Conservation (phyloP, 2,329 filamentous ascomycete species). For the Trichoderma sp. region DNA sequence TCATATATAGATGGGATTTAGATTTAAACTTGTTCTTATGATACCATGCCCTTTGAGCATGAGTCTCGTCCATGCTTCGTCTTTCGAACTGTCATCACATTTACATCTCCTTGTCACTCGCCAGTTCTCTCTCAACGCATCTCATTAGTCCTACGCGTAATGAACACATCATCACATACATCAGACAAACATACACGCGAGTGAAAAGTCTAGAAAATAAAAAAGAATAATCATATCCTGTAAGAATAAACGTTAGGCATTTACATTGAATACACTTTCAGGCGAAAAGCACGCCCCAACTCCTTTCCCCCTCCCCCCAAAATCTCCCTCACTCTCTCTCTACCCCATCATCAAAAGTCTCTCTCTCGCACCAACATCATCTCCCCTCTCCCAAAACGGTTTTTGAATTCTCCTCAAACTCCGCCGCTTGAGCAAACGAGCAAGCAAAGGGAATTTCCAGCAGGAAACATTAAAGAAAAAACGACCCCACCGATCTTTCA, state of each 20-base stretch:
- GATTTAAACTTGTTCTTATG: background rate
- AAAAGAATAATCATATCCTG: background rate
- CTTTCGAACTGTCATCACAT: background rate
- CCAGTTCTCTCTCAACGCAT: background rate
- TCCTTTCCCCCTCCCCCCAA: background rate
- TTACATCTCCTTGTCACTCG: background rate
- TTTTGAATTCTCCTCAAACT: slow-evolving; percentile 3
- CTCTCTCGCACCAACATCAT: background rate
- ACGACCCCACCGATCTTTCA: background rate
- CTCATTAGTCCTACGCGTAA: too few relatives aligned
- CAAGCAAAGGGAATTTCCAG: background rate
- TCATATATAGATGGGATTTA: background rate
- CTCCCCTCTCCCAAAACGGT: background rate
- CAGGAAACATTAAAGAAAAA: slow-evolving; percentile 2
- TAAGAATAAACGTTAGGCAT: slow-evolving; percentile 21
- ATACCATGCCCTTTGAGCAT: background rate
- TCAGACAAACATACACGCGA: background rate
- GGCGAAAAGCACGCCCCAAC: background rate
- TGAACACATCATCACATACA: background rate
- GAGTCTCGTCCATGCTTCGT: background rate
- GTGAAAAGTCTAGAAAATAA: background rate
- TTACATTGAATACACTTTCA: slow-evolving; percentile 22
- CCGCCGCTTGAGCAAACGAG: too few relatives aligned
- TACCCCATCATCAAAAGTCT: background rate
- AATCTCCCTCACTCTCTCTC: background rate